These are phyloP conservation scores for Hypoxylon sp. DNA, from an alignment of 2,329 filamentous ascomycete genomes.

Conservation along the genomic window DNA sequence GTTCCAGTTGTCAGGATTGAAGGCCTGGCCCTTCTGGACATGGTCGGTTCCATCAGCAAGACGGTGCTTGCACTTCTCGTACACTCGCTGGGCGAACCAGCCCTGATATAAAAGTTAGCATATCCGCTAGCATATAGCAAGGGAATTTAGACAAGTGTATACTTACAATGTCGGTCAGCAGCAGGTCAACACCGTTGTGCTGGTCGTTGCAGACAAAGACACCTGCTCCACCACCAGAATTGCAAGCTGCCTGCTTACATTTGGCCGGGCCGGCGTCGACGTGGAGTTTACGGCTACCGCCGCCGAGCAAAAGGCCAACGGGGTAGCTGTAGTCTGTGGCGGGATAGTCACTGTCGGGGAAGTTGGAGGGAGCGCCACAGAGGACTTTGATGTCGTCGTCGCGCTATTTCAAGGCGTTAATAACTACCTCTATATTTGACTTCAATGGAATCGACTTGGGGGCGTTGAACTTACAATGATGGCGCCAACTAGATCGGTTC, in stretches of 20 bases:
- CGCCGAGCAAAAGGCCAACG: slow-evolving; percentile 27
- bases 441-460: neutral
- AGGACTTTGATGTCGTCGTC: slow-evolving; percentile 35
- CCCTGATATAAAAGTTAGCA: slow-evolving; percentile 24
- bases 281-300: slow-evolving; percentile 11
- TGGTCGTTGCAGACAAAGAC: slow-evolving; percentile 40
- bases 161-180: slow-evolving; percentile 36
- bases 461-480: slow-evolving; percentile 3
- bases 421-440: neutral
- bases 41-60: slow-evolving; percentile 21
- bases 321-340: slow-evolving; percentile 33
- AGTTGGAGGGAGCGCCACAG: slow-evolving; percentile 30
- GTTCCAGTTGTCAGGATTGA: slow-evolving; percentile 41
- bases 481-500: neutral
- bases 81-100: slow-evolving; percentile 41
- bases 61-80: slow-evolving; percentile 32
- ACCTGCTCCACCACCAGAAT: slow-evolving; percentile 23
- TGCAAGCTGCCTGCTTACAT: slow-evolving; percentile 32
- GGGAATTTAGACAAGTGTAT: neutral
- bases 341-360: slow-evolving; percentile 22
- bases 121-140: neutral
- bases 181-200: slow-evolving; percentile 17
- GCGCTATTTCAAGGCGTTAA: slow-evolving; percentile 19
- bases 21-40: slow-evolving; percentile 40
- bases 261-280: slow-evolving; percentile 31